A percentile compares a stretch with the other conserved stretches of the same genome.
Evolutionary conservation across 2,329 filamentous ascomycete genomes (phyloP).

Genomic region (Coniochaeta prunicola): DNA sequence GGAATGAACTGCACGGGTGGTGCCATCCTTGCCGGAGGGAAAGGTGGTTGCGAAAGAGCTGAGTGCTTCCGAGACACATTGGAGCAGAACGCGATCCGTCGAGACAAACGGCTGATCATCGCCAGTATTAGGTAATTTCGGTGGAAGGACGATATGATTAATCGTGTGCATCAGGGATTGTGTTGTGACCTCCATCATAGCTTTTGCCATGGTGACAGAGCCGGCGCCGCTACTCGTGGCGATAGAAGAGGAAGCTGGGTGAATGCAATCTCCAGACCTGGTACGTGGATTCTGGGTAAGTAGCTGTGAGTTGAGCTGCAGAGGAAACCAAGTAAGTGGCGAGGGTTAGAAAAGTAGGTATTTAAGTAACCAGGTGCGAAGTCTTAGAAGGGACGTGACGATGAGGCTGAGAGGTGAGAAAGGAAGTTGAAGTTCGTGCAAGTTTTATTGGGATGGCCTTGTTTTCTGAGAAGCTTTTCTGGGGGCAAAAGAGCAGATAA

Average conservation of each 20-base stretch:
- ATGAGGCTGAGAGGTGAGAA: too few species aligned
- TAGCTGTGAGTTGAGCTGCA: too few species aligned
- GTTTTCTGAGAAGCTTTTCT: too few species aligned
- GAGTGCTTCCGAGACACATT: conserved; percentile 3
- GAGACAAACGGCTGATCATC: not conserved
- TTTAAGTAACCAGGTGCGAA: too few species aligned
- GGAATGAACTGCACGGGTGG: not conserved
- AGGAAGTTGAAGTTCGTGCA: too few species aligned
- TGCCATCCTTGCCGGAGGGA: not conserved
- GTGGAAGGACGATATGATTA: conserved; percentile 24
- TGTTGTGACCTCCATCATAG: not conserved
- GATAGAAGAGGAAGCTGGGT: too few species aligned
- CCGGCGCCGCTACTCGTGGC: not conserved
- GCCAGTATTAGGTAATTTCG: conserved; percentile 16
- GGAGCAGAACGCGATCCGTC: conserved; percentile 4
- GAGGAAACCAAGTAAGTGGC: too few species aligned
- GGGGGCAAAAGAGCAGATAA: too few species aligned
- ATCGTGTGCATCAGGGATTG: conserved; percentile 8
- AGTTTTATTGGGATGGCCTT: too few species aligned
- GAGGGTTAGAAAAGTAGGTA: too few species aligned
- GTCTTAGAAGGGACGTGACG: too few species aligned
- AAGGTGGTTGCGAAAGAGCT: not conserved
- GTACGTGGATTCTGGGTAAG: too few species aligned
- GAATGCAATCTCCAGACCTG: not conserved
- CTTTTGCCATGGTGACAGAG: not conserved